Base-by-base conservation (phyloP, 169 alveolate genomes). In the Blepharisma undulans region DNA sequence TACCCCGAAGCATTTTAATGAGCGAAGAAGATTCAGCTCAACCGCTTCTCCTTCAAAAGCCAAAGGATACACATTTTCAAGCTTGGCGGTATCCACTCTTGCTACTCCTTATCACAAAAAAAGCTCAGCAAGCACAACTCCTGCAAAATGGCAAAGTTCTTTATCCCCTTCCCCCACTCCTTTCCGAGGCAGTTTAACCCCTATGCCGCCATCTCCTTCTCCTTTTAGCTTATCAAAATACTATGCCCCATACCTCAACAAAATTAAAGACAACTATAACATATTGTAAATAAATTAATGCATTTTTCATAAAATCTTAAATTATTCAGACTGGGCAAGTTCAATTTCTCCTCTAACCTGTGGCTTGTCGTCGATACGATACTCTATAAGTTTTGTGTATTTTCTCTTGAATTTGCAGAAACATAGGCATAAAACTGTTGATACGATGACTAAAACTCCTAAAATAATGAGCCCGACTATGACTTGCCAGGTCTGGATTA, bases 401-500 rank as follows among this genome's bases (percentile, higher is more conserved):
- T 33, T 79, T 79, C 61, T 79, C 34, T 32, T 79, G 66, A 33
- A n/a, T 21, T 32, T 79, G 71, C 87, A 79, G 34, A 79, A 29
- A 76, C 87, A 79, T 32, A 33, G 25, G 61, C 29, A 27, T 79
- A 79, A 30, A 33, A 79, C 27, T 1, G 12, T 22, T 29, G 30
- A 27, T 29, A 25, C 36, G 2, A 86, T 19, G 30, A 86, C 48
- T 32, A 86, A n/a, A 19, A 61, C n/a, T 60, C 80, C 84, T n/a
- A 86, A 18, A n/a, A 86, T 8, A 0, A n/a, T 72, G 14, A 60
- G 27, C 72, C 84, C 91, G 5, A 86, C 72, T 1, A 86, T 19
- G 72, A 86, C 72, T 61, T 86, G 91, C 91, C 91, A 86, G 0
- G 60, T 72, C 7, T 66, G 22, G 22, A 86, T 60, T 19, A 86